Percentiles rank a stretch among this genome's conserved stretches.
Conservation (phyloP, 2,329 filamentous ascomycete genomes). For the Cyclaneusma minus region DNA sequence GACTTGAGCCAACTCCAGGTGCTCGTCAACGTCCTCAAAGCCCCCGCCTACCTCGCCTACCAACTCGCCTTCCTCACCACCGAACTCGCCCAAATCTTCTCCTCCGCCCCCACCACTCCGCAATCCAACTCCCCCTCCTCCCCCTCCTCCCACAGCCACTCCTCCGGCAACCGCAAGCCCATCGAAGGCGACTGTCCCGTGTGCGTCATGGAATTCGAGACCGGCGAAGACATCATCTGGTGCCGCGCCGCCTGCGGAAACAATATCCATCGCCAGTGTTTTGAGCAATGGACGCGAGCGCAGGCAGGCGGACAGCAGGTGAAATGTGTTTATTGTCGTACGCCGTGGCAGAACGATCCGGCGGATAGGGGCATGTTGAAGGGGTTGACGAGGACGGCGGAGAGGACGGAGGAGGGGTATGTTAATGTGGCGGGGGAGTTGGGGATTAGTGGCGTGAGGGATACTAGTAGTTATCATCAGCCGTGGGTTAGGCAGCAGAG, state of each 20-base stretch:
- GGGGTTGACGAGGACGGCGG: constrained; percentile 21
- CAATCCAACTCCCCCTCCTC: constrained; percentile 19
- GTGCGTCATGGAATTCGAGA: constrained; percentile 39
- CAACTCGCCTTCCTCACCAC: constrained; percentile 42
- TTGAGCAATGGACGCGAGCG: constrained; percentile 35
- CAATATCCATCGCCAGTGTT: constrained; percentile 38
- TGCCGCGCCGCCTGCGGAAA: constrained; percentile 46
- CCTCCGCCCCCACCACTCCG: constrained; percentile 32
- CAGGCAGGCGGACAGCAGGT: constrained; percentile 24
- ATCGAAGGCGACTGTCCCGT: constrained; percentile 48
- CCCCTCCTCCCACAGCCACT: constrained; percentile 20
- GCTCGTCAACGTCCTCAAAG: constrained; percentile 40
- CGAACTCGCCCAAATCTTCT: constrained; percentile 40
- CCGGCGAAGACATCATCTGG: constrained; percentile 32
- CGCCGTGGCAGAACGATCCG: constrained; percentile 33
- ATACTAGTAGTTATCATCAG: constrained; percentile 21
- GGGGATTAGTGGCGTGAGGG: constrained; percentile 37
- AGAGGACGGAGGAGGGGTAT: constrained; percentile 36
- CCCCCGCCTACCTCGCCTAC: constrained; percentile 35
- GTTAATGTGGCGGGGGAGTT: constrained; percentile 44
- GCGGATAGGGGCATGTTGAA: constrained; percentile 22
- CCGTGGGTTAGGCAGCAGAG: constrained; percentile 7
- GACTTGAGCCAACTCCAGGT: constrained; percentile 22
- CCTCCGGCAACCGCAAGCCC: constrained; percentile 35
- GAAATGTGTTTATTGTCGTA: constrained; percentile 47